Conservation (phyloP, 140 eudicot genomes). For the Anethum foeniculum region DNA sequence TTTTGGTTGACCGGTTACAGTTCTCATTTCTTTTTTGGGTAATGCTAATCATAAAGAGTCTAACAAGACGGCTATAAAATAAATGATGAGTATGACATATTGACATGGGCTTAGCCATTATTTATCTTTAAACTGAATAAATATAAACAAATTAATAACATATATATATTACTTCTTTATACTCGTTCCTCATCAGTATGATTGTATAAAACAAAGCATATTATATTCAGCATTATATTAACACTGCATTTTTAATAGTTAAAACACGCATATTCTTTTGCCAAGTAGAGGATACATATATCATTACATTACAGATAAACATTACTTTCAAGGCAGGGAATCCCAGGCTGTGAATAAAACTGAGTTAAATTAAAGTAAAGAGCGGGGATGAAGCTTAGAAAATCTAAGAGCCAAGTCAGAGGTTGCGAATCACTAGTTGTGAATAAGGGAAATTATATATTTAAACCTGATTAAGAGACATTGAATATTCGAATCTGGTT, state of each 20-base stretch:
- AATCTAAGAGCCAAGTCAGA: neutral
- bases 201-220: neutral
- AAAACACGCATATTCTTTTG: neutral
- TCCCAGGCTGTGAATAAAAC: neutral
- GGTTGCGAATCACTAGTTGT: neutral
- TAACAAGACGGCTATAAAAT: neutral
- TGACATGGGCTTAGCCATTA: neutral
- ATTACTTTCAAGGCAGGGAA: neutral
- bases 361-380: neutral
- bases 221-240: no score
- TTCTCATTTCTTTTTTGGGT: neutral
- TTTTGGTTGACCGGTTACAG: neutral
- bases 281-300: neutral
- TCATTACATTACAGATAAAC: neutral
- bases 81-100: neutral
- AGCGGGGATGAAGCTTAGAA: neutral
- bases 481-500: neutral
- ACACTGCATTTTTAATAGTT: neutral
- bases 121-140: no score
- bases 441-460: no score
- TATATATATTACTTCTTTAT: no score
- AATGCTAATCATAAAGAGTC: neutral
- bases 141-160: no score
- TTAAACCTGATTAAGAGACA: neutral
- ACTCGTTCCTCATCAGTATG: no score